phyloP scores from a whole-genome alignment of 768 basidiomycete genomes.

The Cubamyces lactineus region DNA sequence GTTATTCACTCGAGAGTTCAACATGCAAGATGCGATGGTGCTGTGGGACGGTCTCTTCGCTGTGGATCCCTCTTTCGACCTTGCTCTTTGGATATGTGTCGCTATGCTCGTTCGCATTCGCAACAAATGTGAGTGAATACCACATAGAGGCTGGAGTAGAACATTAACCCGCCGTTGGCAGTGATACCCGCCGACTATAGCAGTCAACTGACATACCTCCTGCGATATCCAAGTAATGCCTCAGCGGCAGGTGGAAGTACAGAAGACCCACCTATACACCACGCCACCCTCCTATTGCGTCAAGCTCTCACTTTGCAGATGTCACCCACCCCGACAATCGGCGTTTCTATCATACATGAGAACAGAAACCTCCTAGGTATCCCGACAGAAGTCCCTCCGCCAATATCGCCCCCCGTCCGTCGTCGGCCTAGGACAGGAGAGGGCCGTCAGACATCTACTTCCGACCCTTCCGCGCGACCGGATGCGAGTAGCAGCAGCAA shows the following conservation, averaged over 20 bases:
- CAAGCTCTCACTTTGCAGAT: conserved; percentile 84
- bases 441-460: conserved; percentile 35
- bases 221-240: conserved; percentile 79
- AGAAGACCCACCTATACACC: conserved; percentile 45
- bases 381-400: conserved; percentile 63
- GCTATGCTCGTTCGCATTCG: conserved; percentile 96
- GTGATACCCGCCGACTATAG: conserved; percentile 90
- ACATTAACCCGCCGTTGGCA: conserved; percentile 36
- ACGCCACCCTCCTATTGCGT: conserved; percentile 70
- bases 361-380: conserved; percentile 81
- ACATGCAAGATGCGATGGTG: conserved; percentile 75
- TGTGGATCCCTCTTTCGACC: conserved; percentile 73
- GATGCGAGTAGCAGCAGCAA: conserved; percentile 9
- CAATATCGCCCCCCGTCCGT: conserved; percentile 41
- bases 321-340: conserved; percentile 72
- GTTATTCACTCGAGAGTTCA: conserved; percentile 92
- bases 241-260: conserved; percentile 21
- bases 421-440: conserved; percentile 41
- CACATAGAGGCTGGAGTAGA: neutral
- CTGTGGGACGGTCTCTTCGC: conserved; percentile 98
- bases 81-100: conserved; percentile 87
- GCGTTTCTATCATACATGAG: conserved; percentile 78
- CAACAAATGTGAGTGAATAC: conserved; percentile 67
- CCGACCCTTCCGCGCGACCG: neutral
- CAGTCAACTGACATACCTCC: conserved; percentile 76